Conservation (phyloP, 2,329 filamentous ascomycete genomes). For the Pyrenophora graminea region DNA sequence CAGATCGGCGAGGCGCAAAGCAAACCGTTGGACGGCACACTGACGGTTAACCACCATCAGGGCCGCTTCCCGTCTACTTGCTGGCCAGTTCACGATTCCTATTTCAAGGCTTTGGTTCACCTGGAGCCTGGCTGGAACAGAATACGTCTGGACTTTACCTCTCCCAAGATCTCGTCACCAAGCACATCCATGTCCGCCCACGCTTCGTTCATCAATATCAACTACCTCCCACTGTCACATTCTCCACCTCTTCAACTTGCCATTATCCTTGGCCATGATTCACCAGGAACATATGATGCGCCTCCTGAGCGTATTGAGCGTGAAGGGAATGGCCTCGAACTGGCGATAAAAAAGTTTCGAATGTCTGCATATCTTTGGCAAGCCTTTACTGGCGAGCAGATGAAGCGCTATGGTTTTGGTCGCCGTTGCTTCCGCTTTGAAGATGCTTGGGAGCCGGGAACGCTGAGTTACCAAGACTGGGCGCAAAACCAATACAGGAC, state of each 20-base stretch:
- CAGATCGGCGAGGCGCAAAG: slow-evolving; percentile 74
- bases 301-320: slow-evolving; percentile 73
- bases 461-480: slow-evolving; percentile 74
- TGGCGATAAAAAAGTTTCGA: slow-evolving; percentile 84
- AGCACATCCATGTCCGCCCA: slow-evolving; percentile 71
- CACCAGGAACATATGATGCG: slow-evolving; percentile 81
- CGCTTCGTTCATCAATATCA: slow-evolving; percentile 77
- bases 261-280: slow-evolving; percentile 86
- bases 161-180: slow-evolving; percentile 75
- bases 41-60: slow-evolving; percentile 81
- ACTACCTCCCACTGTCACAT: slow-evolving; percentile 80
- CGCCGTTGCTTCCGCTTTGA: slow-evolving; percentile 87
- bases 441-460: slow-evolving; percentile 90
- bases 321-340: slow-evolving; percentile 81
- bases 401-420: slow-evolving; percentile 86
- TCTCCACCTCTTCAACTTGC: slow-evolving; percentile 86
- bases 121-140: slow-evolving; percentile 90
- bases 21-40: slow-evolving; percentile 72
- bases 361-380: slow-evolving; percentile 98
- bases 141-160: slow-evolving; percentile 84
- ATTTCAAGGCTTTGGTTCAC: slow-evolving; percentile 90
- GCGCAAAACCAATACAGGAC: slow-evolving; percentile 77
- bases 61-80: slow-evolving; percentile 79
- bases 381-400: slow-evolving; percentile 94
- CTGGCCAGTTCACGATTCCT: slow-evolving; percentile 87